Conservation (phyloP, 1,284 basidiomycete species). For the Schizopora paradoxa region DNA sequence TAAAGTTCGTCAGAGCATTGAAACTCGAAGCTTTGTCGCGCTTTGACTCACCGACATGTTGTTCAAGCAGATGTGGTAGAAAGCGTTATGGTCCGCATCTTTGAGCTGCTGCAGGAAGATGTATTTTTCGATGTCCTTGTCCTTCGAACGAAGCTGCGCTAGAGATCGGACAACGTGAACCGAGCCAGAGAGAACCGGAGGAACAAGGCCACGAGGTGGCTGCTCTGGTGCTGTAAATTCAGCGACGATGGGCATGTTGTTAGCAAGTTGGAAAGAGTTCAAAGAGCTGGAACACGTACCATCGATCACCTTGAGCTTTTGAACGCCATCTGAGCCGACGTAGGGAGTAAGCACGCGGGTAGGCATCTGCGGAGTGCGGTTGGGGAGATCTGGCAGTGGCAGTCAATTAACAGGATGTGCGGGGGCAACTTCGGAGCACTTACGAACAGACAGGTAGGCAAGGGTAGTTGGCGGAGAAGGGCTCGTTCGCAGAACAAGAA, state of each 20-base stretch:
- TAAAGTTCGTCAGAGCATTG: not conserved
- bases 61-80: constrained; percentile 65
- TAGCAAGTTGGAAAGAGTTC: constrained; percentile 16
- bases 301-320: constrained; percentile 59
- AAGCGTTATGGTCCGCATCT: constrained; percentile 64
- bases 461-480: too few relatives aligned
- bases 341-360: constrained; percentile 65
- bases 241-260: constrained; percentile 17
- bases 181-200: constrained; percentile 50
- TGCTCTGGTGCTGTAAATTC: constrained; percentile 38
- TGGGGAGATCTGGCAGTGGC: too few relatives aligned
- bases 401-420: too few relatives aligned
- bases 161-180: constrained; percentile 60
- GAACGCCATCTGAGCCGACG: constrained; percentile 54
- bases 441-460: too few relatives aligned
- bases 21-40: not conserved
- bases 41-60: constrained; percentile 49
- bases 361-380: constrained; percentile 41
- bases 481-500: too few relatives aligned
- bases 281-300: constrained; percentile 37
- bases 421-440: too few relatives aligned
- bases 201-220: constrained; percentile 55
- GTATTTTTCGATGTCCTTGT: constrained; percentile 73
- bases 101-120: constrained; percentile 76
- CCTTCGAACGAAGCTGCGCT: constrained; percentile 68